These are phyloP conservation scores for Heritiera littoralis DNA, from an alignment of 345 rosid species.

Conservation along the genomic window DNA sequence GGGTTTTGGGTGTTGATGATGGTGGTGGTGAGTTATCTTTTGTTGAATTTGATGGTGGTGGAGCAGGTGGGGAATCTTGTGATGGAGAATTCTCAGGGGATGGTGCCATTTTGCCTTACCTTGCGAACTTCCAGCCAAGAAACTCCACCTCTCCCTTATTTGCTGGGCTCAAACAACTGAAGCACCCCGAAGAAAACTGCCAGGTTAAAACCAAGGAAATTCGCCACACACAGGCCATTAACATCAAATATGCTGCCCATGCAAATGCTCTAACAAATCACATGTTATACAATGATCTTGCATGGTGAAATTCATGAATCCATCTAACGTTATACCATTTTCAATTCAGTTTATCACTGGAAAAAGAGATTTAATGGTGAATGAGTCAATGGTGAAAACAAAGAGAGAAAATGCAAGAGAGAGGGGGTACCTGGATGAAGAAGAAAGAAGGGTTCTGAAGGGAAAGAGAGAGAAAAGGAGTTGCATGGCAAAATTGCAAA, in stretches of 20 bases:
- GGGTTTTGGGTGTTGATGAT: slow-evolving; percentile 27
- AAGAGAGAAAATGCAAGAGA: background rate
- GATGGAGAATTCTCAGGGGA: slow-evolving; percentile 52
- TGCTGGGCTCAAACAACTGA: slow-evolving; percentile 34
- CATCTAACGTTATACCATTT: background rate
- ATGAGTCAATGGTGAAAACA: background rate
- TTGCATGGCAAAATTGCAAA: slow-evolving; percentile 39
- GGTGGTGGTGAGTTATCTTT: slow-evolving; percentile 38
- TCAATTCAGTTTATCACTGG: background rate
- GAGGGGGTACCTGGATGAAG: slow-evolving; percentile 38
- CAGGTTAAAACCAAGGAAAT: slow-evolving; percentile 13
- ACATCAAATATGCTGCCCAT: background rate
- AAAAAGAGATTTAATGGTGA: background rate
- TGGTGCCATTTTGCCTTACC: slow-evolving; percentile 47
- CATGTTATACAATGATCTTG: background rate
- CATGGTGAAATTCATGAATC: background rate
- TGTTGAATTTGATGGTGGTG: slow-evolving; percentile 29
- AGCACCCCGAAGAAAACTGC: slow-evolving; percentile 37
- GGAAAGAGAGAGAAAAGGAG: slow-evolving; percentile 34
- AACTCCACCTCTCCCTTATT: slow-evolving; percentile 51
- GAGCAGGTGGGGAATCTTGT: slow-evolving; percentile 39
- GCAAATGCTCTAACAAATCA: background rate
- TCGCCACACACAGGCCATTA: background rate
- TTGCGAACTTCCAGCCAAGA: slow-evolving; percentile 39
- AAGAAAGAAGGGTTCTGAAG: slow-evolving; percentile 36